These are phyloP conservation scores for Stentor roeselii DNA, from an alignment of 73 alveolate species.

Conservation along the genomic window DNA sequence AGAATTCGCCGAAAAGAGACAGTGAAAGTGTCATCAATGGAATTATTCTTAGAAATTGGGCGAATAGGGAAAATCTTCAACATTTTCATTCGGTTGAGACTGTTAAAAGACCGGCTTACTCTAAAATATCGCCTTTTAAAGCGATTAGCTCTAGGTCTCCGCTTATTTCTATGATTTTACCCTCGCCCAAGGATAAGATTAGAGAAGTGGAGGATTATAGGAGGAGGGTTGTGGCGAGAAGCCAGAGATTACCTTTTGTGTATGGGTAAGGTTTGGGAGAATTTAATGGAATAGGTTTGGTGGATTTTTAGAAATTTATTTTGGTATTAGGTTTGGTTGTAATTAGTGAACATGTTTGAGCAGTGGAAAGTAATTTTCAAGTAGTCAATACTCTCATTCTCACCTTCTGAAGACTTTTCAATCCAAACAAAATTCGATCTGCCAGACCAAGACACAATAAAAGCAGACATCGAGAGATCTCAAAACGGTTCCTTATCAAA, in stretches of 20 bases:
- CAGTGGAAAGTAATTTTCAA: neutral
- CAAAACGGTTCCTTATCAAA: neutral
- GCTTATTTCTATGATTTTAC: slow-evolving; percentile 56
- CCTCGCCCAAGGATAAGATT: slow-evolving; percentile 57
- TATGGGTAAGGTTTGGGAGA: too few relatives aligned
- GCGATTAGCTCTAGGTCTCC: slow-evolving; percentile 70
- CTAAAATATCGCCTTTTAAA: slow-evolving; percentile 61
- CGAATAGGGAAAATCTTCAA: neutral
- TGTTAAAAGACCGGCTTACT: slow-evolving; percentile 55
- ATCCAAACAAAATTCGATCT: neutral
- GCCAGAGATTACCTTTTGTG: neutral
- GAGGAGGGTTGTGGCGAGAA: neutral
- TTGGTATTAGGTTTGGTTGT: too few relatives aligned
- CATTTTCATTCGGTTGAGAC: slow-evolving; percentile 8
- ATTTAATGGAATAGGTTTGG: too few relatives aligned
- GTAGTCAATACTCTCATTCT: neutral
- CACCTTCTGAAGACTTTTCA: neutral
- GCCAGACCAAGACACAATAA: neutral
- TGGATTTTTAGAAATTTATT: too few relatives aligned
- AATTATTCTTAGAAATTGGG: slow-evolving; percentile 1
- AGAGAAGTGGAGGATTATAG: slow-evolving; percentile 55
- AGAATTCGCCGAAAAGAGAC: slow-evolving; percentile 33
- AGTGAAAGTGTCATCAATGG: slow-evolving; percentile 18
- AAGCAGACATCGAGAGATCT: slow-evolving; percentile 12
- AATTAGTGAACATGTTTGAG: too few relatives aligned